A percentile compares a stretch with the other conserved stretches of the same genome.
phyloP scores from a whole-genome alignment of 2,329 filamentous ascomycete genomes.

The Dothideomycetes sp. region DNA sequence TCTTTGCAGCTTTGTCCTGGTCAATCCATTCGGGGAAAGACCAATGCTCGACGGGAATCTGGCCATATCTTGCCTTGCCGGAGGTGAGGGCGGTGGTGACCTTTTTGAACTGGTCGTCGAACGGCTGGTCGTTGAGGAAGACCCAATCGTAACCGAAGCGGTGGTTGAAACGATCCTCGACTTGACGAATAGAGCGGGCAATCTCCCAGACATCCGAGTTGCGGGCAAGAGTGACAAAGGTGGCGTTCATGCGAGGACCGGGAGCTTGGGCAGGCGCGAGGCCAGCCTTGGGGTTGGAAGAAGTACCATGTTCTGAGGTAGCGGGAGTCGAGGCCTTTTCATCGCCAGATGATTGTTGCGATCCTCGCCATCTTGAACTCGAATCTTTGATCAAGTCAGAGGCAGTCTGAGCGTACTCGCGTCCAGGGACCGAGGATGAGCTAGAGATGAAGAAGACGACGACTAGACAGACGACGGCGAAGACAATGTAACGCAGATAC shows the following conservation, averaged over 20 bases:
- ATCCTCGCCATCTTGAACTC: conserved; percentile 21
- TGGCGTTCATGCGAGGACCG: conserved; percentile 83
- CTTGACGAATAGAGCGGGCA: conserved; percentile 84
- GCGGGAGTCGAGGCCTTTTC: conserved; percentile 8
- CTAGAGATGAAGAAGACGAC: conserved; percentile 76
- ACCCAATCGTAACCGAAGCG: conserved; percentile 99
- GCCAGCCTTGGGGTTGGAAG: conserved; percentile 28
- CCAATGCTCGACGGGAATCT: conserved; percentile 89
- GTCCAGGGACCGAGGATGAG: conserved; percentile 36
- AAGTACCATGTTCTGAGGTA: conserved; percentile 18
- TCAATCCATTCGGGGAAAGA: conserved; percentile 95
- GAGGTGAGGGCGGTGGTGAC: conserved; percentile 84
- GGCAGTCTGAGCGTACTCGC: conserved; percentile 26
- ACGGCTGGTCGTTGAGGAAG: conserved; percentile 92
- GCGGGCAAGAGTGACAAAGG: conserved; percentile 89
- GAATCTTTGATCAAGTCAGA: conserved; percentile 27
- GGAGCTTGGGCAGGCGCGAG: conserved; percentile 41
- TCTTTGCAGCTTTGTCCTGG: conserved; percentile 81
- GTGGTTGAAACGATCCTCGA: conserved; percentile 96
- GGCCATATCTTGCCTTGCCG: conserved; percentile 81
- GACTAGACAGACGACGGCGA: conserved; percentile 66
- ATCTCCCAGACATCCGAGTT: conserved; percentile 97
- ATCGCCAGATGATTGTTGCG: conserved; percentile 13
- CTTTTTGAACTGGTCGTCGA: conserved; percentile 88
- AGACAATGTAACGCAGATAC: conserved; percentile 63